Conservation (phyloP, 2,329 filamentous ascomycete genomes). For the Pseudocercospora pini-densiflorae region DNA sequence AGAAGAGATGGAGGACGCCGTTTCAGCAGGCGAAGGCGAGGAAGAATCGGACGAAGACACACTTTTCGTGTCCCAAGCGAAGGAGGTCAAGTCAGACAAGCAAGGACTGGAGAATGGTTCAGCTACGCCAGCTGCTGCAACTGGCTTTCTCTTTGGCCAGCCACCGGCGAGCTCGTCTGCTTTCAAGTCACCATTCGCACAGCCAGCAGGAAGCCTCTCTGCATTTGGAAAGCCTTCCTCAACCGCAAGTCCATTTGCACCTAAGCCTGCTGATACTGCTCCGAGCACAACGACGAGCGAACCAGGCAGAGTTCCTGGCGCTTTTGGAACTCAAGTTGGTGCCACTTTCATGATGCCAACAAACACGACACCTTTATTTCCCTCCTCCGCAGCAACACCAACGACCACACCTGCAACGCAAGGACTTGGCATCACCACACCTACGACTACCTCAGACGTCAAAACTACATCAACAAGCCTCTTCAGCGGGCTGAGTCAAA, state of each 20-base stretch:
- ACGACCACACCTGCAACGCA: neutral
- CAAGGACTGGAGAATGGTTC: neutral
- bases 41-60: conserved; percentile 39
- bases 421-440: neutral
- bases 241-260: conserved; percentile 9
- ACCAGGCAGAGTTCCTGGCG: neutral
- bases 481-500: neutral
- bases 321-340: neutral
- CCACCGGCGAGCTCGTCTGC: neutral
- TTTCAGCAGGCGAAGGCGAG: conserved; percentile 38
- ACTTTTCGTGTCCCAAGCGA: conserved; percentile 47
- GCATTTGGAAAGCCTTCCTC: conserved; percentile 26
- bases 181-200: conserved; percentile 1
- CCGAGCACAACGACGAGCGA: neutral
- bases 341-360: conserved; percentile 1
- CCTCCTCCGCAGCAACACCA: neutral
- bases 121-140: neutral
- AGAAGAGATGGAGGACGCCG: conserved; percentile 29
- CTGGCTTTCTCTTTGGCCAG: conserved; percentile 23
- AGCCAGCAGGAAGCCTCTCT: conserved; percentile 8
- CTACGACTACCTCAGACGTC: neutral
- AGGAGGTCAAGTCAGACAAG: conserved; percentile 2
- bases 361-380: neutral
- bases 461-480: neutral
- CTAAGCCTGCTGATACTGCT: conserved; percentile 9